Evolutionary conservation across 371 early-diverging fungal genomes (phyloP).

Genomic region (Dichotomocladium elegans): DNA sequence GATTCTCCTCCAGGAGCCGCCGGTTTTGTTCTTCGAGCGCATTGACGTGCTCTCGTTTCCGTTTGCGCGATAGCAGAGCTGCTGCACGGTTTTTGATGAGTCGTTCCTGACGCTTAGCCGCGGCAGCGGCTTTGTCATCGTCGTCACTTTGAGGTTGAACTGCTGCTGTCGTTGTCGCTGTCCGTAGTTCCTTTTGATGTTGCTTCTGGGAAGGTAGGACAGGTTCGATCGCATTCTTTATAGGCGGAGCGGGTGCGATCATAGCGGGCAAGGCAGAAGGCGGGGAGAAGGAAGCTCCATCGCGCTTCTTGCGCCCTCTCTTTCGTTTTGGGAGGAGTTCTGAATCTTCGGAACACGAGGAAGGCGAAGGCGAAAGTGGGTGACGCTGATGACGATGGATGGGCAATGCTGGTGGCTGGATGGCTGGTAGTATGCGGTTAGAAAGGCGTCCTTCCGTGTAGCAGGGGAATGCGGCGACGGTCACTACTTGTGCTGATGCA

Average conservation of each 20-base stretch:
- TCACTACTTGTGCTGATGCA: too few species aligned
- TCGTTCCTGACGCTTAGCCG: conserved; percentile 76
- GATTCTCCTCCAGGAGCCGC: conserved; percentile 57
- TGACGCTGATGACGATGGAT: conserved; percentile 2
- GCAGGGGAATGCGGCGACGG: too few species aligned
- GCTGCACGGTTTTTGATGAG: conserved; percentile 89
- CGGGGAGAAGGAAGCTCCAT: too few species aligned
- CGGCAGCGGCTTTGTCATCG: conserved; percentile 5
- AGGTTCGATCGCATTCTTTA: too few species aligned
- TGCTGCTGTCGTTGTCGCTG: background rate
- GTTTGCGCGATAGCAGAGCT: conserved; percentile 83
- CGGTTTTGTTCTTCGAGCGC: conserved; percentile 67
- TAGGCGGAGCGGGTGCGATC: background rate
- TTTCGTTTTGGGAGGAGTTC: conserved; percentile 42
- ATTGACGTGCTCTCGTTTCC: conserved; percentile 80
- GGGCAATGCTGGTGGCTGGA: background rate
- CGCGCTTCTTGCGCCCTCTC: conserved; percentile 43
- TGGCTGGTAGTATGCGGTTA: too few species aligned
- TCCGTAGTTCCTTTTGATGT: background rate
- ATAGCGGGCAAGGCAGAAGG: background rate
- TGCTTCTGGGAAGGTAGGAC: too few species aligned
- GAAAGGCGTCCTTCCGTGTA: too few species aligned
- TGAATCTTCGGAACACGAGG: too few species aligned
- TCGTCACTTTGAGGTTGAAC: conserved; percentile 2
- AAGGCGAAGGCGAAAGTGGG: too few species aligned